phyloP scores from a whole-genome alignment of 2,329 filamentous ascomycete genomes.

The Clathrospora elynae region DNA sequence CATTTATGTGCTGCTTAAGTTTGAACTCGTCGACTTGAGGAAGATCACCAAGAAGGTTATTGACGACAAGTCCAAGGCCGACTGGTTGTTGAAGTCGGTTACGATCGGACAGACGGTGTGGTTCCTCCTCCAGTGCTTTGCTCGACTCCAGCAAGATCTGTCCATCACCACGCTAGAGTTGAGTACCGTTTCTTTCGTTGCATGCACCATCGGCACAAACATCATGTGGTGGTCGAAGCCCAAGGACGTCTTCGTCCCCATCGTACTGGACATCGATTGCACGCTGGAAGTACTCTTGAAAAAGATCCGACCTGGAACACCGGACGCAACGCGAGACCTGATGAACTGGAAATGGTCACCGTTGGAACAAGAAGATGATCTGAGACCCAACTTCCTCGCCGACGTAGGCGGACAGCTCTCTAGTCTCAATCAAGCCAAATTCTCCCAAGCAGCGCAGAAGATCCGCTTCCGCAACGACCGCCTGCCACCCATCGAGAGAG shows the following conservation, averaged over 20 bases:
- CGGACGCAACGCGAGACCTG: no score
- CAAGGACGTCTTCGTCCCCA: background rate
- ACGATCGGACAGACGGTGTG: background rate
- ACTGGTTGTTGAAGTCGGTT: background rate
- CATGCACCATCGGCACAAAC: background rate
- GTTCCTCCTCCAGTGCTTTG: background rate
- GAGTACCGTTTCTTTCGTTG: background rate
- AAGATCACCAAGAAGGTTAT: background rate
- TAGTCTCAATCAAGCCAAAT: no score
- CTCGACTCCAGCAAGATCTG: background rate
- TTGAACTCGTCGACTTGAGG: background rate
- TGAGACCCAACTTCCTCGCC: no score
- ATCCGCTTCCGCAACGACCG: no score
- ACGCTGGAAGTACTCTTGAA: no score
- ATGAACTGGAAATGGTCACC: no score
- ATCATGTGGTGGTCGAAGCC: background rate
- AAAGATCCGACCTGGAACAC: no score
- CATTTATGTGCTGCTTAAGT: background rate
- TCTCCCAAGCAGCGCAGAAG: no score
- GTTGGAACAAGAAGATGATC: no score
- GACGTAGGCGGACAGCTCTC: no score
- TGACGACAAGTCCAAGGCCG: constrained; percentile 1
- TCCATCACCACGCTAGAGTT: background rate
- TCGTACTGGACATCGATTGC: no score
- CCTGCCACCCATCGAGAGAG: no score